Base-by-base conservation (phyloP, 2,329 filamentous ascomycete species). In the Curvularia hawaiiensis region DNA sequence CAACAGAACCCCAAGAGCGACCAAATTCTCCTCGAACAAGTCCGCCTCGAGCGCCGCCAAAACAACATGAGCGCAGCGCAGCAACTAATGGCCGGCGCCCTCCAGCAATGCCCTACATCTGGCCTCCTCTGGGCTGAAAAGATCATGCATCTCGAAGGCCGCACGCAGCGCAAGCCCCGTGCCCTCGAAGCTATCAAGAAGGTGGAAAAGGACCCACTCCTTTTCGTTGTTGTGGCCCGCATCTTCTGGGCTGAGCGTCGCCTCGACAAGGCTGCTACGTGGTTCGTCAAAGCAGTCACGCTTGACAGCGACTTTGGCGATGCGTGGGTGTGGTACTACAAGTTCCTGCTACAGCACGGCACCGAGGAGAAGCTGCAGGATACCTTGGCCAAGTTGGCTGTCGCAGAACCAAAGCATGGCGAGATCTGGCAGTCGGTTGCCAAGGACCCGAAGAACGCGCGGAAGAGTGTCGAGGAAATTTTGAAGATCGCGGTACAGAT, bases 261-360 rank as follows among this genome's bases (percentile, higher is more conserved):
- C 73, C 83, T 99, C 24, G 95, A 98, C 66, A 97, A 97, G 77
- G 94, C 95, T 3, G 90, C 93, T 77, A 93, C 87, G 63, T 99
- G 95, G 95, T 99, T 99, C 76, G 92, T 97, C 78, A 97, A 96
- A 78, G 95, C 95, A 0, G 88, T 97, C 54, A 83, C 97, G 52
- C 81, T 95, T 12, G 92, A 99, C 71, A 87, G 89, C 35, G 93
- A 98, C 75, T 80, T 87, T 50, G 95, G 95, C 50, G 96, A 99
- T 79, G 90, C 88, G 11, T 99, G 96, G 96, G 94, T 92, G 20
- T 99, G 94, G 94, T 99, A 97, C 77, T 95, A 92, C 77, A 93
- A 94, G 76, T 99, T 98, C 75, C 73, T 98, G 63, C 75, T 88
- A 65, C 91, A 97, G 81, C 93, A 99, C 78, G 96, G 95, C 10